phyloP scores from a whole-genome alignment of 169 alveolate genomes.

The Amoebophrya sp. region DNA sequence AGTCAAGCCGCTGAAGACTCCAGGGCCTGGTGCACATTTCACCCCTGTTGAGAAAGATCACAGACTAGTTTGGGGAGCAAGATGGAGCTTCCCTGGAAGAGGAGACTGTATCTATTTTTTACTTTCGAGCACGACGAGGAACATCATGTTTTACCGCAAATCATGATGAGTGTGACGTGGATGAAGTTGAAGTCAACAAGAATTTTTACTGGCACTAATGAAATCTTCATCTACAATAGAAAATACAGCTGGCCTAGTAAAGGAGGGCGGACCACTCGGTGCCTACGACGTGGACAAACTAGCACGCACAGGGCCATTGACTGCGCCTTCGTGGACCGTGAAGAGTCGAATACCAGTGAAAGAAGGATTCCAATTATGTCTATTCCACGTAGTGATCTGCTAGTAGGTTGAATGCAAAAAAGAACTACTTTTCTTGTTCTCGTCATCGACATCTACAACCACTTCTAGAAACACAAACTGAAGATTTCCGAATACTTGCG shows the following conservation, averaged over 20 bases:
- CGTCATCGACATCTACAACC: not conserved
- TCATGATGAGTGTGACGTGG: no score
- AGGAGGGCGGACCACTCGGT: not conserved
- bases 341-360: no score
- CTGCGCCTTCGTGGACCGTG: not conserved
- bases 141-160: no score
- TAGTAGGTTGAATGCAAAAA: no score
- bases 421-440: not conserved
- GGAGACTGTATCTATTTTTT: not conserved
- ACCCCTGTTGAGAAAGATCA: not conserved
- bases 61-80: not conserved
- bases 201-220: no score
- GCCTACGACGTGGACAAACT: slow-evolving; percentile 3
- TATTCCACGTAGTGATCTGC: no score
- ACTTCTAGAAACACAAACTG: no score
- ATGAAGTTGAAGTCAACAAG: no score
- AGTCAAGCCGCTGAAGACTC: not conserved
- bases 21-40: not conserved
- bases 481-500: no score
- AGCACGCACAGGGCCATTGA: not conserved
- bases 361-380: no score
- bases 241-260: not conserved
- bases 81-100: not conserved
- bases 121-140: no score
- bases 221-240: no score